phyloP scores from a whole-genome alignment of 257 asterid species.

The Salvia splendens region DNA sequence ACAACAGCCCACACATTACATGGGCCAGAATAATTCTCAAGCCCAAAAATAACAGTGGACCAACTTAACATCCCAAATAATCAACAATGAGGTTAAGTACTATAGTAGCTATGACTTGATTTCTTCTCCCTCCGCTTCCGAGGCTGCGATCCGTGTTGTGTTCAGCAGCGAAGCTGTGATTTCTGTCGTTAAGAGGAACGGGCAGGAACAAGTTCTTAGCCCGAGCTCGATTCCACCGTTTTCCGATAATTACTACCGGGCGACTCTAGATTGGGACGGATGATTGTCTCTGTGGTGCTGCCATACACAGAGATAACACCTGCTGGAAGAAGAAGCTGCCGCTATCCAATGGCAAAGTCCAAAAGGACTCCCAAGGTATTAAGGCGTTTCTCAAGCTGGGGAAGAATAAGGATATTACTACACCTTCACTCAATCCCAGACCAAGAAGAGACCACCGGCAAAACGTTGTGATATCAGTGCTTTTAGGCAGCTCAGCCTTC shows the following conservation, averaged over 20 bases:
- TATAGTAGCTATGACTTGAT: conserved; percentile 30
- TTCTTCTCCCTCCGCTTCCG: conserved; percentile 26
- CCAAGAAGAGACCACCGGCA: conserved; percentile 14
- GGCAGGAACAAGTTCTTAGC: conserved; percentile 8
- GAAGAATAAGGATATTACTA: conserved; percentile 19
- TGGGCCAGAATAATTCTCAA: too few species aligned
- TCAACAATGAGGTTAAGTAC: conserved; percentile 55
- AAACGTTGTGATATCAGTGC: conserved; percentile 40
- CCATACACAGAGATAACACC: conserved; percentile 37
- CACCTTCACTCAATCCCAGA: conserved; percentile 14
- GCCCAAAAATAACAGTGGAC: too few species aligned
- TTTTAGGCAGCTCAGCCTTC: conserved; percentile 54
- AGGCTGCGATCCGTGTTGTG: conserved; percentile 41
- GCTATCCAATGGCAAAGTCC: conserved; percentile 57
- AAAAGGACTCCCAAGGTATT: neutral
- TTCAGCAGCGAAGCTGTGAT: conserved; percentile 39
- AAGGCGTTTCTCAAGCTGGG: conserved; percentile 53
- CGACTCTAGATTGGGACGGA: conserved; percentile 47
- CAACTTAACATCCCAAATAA: too few species aligned
- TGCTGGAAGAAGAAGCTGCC: conserved; percentile 84
- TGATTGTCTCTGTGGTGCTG: conserved; percentile 62
- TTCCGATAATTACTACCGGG: conserved; percentile 43
- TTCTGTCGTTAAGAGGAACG: conserved; percentile 34
- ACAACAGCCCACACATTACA: too few species aligned
- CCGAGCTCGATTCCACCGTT: conserved; percentile 18